Conservation (phyloP, 148 eudicot genomes). For the Nyssa sinensis region DNA sequence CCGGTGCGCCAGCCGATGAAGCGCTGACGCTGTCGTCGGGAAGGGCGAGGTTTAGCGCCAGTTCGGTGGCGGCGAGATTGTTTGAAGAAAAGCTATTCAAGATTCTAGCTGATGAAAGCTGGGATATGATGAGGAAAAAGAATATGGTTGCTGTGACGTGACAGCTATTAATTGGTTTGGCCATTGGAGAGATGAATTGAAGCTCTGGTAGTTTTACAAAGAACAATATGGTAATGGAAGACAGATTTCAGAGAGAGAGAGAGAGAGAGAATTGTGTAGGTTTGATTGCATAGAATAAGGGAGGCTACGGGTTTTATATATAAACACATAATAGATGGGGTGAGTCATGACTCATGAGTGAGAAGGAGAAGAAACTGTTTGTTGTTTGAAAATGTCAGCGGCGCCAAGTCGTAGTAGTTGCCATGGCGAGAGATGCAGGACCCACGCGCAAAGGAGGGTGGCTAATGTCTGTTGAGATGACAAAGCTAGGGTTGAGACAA, state of each 20-base stretch:
- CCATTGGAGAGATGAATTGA: conserved; percentile 15
- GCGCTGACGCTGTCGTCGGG: background rate
- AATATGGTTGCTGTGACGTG: conserved; percentile 3
- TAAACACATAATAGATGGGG: background rate
- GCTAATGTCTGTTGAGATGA: too few species aligned
- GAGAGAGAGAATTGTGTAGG: background rate
- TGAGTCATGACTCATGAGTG: background rate
- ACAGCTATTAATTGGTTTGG: conserved; percentile 6
- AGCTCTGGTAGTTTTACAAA: background rate
- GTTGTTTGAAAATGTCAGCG: conserved; percentile 14
- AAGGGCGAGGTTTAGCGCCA: background rate
- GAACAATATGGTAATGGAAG: background rate
- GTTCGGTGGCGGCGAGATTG: background rate
- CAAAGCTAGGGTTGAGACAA: too few species aligned
- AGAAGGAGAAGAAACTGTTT: too few species aligned
- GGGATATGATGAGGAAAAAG: conserved; percentile 14
- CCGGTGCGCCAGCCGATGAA: background rate
- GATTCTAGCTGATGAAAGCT: conserved; percentile 15
- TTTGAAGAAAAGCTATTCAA: background rate
- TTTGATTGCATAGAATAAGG: background rate
- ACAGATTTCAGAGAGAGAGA: background rate
- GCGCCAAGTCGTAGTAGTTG: background rate
- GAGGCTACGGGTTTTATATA: conserved; percentile 1
- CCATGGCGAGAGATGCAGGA: background rate
- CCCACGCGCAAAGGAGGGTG: too few species aligned